phyloP scores from a whole-genome alignment of 352 stramenopile genomes.

The Phytophthora pini region DNA sequence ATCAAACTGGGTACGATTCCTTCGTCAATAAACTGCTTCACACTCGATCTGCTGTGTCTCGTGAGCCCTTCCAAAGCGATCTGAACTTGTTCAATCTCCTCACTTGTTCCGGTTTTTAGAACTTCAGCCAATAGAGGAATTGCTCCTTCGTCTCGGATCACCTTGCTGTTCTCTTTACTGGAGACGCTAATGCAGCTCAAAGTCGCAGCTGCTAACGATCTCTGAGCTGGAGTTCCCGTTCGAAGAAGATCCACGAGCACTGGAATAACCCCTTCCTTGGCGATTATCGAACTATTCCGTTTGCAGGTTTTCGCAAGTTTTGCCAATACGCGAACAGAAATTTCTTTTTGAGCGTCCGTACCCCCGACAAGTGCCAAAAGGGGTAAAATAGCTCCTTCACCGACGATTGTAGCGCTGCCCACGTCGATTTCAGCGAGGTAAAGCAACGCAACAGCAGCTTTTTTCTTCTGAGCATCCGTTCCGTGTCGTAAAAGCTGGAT shows the following conservation, averaged over 20 bases:
- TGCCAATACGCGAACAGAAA: neutral
- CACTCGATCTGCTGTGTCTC: no score
- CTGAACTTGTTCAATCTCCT: neutral
- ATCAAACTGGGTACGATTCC: no score
- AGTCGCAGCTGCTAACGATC: no score
- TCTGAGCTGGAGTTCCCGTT: neutral
- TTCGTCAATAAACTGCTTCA: no score
- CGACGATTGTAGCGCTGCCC: no score
- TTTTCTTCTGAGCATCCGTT: neutral
- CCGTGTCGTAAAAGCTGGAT: no score
- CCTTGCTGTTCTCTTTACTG: no score
- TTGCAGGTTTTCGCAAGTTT: constrained; percentile 3
- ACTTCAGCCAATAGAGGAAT: neutral
- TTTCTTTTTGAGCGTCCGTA: constrained; percentile 10
- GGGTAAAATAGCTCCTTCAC: neutral
- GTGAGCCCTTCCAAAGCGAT: no score
- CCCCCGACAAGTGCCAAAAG: neutral
- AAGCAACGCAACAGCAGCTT: neutral
- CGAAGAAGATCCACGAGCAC: neutral
- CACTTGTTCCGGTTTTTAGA: neutral
- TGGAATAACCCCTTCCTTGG: constrained; percentile 1
- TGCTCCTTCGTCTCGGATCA: constrained; percentile 1
- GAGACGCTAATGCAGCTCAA: no score
- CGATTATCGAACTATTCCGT: neutral
- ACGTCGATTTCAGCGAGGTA: neutral